Conservation (phyloP, 139 green algal species). For the Tetraselmis striata region DNA sequence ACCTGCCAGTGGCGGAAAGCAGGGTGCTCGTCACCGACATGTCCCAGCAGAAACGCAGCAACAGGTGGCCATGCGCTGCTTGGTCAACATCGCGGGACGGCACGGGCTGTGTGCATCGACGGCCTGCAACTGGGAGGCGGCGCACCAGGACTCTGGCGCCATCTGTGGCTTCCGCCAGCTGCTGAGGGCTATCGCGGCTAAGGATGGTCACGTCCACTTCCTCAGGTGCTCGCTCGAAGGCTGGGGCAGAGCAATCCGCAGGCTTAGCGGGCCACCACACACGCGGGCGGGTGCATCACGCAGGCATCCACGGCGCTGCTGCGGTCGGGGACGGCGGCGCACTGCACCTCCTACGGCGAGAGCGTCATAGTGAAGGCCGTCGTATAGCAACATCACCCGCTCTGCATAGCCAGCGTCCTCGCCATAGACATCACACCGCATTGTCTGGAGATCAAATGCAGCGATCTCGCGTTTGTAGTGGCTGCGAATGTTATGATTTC, state of each 20-base stretch:
- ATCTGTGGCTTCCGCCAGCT: conserved; percentile 1
- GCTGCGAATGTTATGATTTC: too few species aligned
- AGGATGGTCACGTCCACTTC: conserved; percentile 70
- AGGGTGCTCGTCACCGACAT: conserved; percentile 14
- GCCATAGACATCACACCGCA: conserved; percentile 77
- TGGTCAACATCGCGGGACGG: too few species aligned
- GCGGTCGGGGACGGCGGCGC: neutral
- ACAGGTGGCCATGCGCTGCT: conserved; percentile 14
- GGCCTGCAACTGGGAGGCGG: too few species aligned
- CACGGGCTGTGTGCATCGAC: too few species aligned
- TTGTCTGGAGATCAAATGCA: conserved; percentile 84
- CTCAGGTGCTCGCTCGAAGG: conserved; percentile 61
- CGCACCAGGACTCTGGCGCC: conserved; percentile 5
- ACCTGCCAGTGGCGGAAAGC: conserved; percentile 29
- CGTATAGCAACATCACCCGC: conserved; percentile 60
- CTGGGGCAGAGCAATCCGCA: neutral
- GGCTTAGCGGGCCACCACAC: conserved; percentile 3
- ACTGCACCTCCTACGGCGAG: conserved; percentile 53
- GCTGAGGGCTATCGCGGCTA: conserved; percentile 19
- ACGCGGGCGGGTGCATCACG: conserved; percentile 75
- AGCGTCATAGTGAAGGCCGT: conserved; percentile 81
- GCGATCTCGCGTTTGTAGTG: conserved; percentile 76
- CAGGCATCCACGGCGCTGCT: conserved; percentile 38
- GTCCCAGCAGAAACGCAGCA: conserved; percentile 40
- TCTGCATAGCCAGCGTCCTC: conserved; percentile 46